A percentile compares a stretch with the other conserved stretches of the same genome.
These are phyloP conservation scores for Canna indica DNA, from an alignment of 176 grass and related monocot genomes.

Conservation along the genomic window DNA sequence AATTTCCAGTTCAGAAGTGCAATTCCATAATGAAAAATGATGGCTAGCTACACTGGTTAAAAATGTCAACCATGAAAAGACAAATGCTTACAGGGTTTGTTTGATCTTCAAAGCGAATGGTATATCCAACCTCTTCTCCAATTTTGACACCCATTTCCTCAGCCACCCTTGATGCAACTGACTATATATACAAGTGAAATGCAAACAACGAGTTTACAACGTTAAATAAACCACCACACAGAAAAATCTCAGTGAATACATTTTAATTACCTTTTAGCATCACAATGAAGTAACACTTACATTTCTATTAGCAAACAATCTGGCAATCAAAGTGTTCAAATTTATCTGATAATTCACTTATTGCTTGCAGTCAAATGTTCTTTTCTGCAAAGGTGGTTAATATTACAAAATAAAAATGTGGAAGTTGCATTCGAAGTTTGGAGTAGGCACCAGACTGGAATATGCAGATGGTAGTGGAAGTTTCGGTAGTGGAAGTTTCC, in stretches of 20 bases:
- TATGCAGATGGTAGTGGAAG: too few species aligned
- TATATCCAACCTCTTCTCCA: constrained; percentile 97
- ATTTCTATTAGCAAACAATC: not conserved
- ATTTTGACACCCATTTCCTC: constrained; percentile 84
- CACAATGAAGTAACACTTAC: not conserved
- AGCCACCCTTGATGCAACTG: constrained; percentile 79
- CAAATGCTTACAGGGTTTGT: constrained; percentile 64
- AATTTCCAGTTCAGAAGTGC: constrained; percentile 1
- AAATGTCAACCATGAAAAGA: constrained; percentile 16
- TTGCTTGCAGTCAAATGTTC: not conserved
- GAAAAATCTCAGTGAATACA: not conserved
- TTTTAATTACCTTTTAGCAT: not conserved
- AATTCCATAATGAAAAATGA: not conserved
- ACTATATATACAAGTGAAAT: constrained; percentile 40
- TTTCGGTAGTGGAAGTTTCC: too few species aligned
- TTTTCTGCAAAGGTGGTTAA: not conserved
- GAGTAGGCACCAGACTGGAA: not conserved
- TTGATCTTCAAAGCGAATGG: constrained; percentile 92
- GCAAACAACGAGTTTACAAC: not conserved
- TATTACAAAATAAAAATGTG: not conserved
- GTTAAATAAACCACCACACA: not conserved
- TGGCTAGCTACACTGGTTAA: not conserved
- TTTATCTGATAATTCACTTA: too few species aligned
- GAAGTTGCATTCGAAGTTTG: not conserved
- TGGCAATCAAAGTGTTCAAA: not conserved